phyloP scores from a whole-genome alignment of 495 filamentous ascomycete genomes.

The Penicillium paradoxum region DNA sequence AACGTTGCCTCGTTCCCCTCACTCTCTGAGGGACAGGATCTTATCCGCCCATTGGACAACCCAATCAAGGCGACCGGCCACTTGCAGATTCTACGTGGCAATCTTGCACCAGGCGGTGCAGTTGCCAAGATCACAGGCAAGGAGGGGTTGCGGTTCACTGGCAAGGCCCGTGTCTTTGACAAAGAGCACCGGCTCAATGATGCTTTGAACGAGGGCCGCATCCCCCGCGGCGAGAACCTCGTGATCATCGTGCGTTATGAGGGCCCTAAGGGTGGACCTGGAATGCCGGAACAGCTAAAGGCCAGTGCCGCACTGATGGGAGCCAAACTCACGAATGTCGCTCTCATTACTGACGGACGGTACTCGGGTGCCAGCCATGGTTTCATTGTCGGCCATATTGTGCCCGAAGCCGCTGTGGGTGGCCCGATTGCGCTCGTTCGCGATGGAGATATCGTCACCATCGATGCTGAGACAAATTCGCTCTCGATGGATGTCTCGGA shows the following conservation, averaged over 20 bases:
- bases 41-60: constrained; percentile 75
- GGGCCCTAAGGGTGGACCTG: constrained; percentile 90
- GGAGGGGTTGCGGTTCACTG: constrained; percentile 78
- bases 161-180: constrained; percentile 83
- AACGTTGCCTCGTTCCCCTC: constrained; percentile 81
- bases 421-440: constrained; percentile 77
- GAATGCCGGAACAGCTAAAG: constrained; percentile 97
- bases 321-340: constrained; percentile 80
- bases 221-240: constrained; percentile 75
- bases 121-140: constrained; percentile 99
- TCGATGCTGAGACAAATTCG: constrained; percentile 75
- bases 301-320: constrained; percentile 90
- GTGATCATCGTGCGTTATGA: constrained; percentile 93
- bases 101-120: constrained; percentile 85
- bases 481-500: constrained; percentile 71
- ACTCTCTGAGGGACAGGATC: constrained; percentile 72
- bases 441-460: constrained; percentile 81
- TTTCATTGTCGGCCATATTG: constrained; percentile 94
- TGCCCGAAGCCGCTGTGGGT: constrained; percentile 80
- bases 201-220: constrained; percentile 65
- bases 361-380: constrained; percentile 90
- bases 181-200: constrained; percentile 76
- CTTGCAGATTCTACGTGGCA: constrained; percentile 83
- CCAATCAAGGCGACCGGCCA: constrained; percentile 90
- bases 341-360: constrained; percentile 88